A percentile compares a stretch with the other conserved stretches of the same genome.
Conservation (phyloP, 2,329 filamentous ascomycete genomes). For the Xylariaceae sp. region DNA sequence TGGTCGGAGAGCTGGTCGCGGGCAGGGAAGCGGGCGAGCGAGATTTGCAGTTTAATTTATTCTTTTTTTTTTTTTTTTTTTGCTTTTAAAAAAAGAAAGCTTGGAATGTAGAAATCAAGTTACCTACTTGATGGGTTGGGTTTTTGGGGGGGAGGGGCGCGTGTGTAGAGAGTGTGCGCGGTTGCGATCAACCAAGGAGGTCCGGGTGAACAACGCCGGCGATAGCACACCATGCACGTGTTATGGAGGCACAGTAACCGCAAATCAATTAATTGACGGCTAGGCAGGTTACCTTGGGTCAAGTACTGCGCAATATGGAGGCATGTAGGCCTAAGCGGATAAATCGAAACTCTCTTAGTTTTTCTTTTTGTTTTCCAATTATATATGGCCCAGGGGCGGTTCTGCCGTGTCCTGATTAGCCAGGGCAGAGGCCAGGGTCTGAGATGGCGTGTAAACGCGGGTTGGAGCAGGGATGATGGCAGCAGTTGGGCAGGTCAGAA, state of each 20-base stretch:
- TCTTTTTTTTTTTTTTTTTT: neutral
- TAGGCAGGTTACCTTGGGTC: constrained; percentile 17
- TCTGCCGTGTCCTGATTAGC: constrained; percentile 13
- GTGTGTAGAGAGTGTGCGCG: constrained; percentile 20
- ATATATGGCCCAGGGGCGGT: constrained; percentile 11
- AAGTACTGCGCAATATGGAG: constrained; percentile 1
- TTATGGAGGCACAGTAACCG: constrained; percentile 23
- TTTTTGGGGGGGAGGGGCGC: constrained; percentile 5
- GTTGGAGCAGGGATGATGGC: constrained; percentile 2
- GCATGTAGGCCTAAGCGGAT: constrained; percentile 20
- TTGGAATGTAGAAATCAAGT: constrained; percentile 8
- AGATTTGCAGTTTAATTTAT: neutral
- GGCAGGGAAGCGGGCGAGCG: constrained; percentile 16
- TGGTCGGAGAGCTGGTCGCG: constrained; percentile 21
- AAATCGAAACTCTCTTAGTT: constrained; percentile 4
- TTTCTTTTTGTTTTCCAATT: constrained; percentile 9
- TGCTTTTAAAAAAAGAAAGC: constrained; percentile 4
- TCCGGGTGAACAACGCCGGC: constrained; percentile 20
- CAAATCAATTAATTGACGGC: constrained; percentile 24
- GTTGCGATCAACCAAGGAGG: constrained; percentile 30
- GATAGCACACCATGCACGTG: constrained; percentile 26
- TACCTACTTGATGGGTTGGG: neutral
- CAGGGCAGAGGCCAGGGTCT: too few species aligned
- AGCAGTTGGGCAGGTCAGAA: neutral
- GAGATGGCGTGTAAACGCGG: constrained; percentile 13